Evolutionary conservation across 2,329 filamentous ascomycete genomes (phyloP), one percentile per base, ranked within the genome.

Genomic region (Parafenestella ontariensis): DNA sequence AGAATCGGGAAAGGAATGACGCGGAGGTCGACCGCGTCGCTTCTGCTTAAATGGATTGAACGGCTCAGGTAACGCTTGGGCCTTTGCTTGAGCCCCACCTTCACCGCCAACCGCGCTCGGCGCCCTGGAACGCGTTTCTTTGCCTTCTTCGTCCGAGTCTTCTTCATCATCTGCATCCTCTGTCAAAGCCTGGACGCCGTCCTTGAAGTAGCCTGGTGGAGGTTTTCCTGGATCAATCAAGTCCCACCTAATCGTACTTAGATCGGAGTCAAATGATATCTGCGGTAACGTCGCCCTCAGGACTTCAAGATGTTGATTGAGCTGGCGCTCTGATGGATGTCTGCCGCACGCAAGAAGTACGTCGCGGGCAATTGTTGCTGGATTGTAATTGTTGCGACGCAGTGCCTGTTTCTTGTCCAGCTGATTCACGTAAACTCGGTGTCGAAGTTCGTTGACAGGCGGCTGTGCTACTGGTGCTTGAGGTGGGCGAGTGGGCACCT

Each of bases 351-450:
- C 83, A 45, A 89, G 81, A 10, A 89, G 75, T 6, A 90, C 79
- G 66, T 89, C 86, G 46, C 85, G 77, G 4, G 86, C 87, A 55
- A 89, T 87, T 0, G 85, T 89, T 40, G 81, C 79, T 1, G 83
- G 79, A 64, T 89, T 81, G 65, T 89, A 89, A 15, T 73, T 78
- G 5, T 78, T 78, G 55, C 82, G 82, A 23, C 78, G 74, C 5
- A 78, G 70, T 8, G 80, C 80, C 33, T 79, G 78, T 46, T 77
- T 78, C 44, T 73, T 75, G 58, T 80, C 77, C 15, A 87, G 65
- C 0, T 76, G 75, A 57, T 81, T 76, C 3, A 82, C 79, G 31
- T 82, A 66, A 6, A 44, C 55, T 23, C 46, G 36, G 41, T 65
- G 50, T 20, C 68, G 61, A 26, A 70, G 33, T 23, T 66, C 64